Evolutionary conservation across 345 rosid genomes (phyloP), one percentile per base, ranked within the genome.

Genomic region (Hibiscus tridactylites): DNA sequence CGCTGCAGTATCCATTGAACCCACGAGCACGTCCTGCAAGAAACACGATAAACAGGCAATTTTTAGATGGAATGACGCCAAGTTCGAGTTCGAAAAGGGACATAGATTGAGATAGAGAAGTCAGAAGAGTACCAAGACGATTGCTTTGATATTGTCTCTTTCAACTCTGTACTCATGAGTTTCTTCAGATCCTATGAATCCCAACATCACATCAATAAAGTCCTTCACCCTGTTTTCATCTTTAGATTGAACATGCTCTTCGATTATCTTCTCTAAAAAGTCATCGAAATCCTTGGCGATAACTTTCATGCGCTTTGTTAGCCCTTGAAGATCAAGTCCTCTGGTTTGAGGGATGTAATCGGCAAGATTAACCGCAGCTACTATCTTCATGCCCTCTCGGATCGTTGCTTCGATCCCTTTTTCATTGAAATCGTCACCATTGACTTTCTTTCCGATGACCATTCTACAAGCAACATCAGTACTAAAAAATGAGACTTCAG

Each of bases 1-100:
- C 3, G 85, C 60, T 26, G 85, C 71, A 37, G 21, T 61, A 7
- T 61, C 65, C 65, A 61, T 61, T 61, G 65, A 1, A 31, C 11
- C 65, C 0, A 5, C 21, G 7, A 61, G 44, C 12, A 61, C 31
- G 65, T 61, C 65, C 65, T 50, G 8, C 5, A 50, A 15, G n/a
- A 50, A 15, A 3, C 54, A 15, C 13, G 53, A 11, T 3, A 11
- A 49, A 4, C 13, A 44, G 10, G 47, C 11, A 7, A 10, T 44
- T 44, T 9, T 44, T 44, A 7, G 6, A 44, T 10, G 3, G 44
- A 39, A 39, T 39, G 6, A 39, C 6, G 6, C 1, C 1, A 39
- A 39, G 3, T 39, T 3, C 44, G 9, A 8, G 1, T 39, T 8
- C 44, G 44, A 5, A 39, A 10, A 44, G 12, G 47, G 3, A 49